Conservation (phyloP, 164 flowering plant genomes). For the Annona squamosa region DNA sequence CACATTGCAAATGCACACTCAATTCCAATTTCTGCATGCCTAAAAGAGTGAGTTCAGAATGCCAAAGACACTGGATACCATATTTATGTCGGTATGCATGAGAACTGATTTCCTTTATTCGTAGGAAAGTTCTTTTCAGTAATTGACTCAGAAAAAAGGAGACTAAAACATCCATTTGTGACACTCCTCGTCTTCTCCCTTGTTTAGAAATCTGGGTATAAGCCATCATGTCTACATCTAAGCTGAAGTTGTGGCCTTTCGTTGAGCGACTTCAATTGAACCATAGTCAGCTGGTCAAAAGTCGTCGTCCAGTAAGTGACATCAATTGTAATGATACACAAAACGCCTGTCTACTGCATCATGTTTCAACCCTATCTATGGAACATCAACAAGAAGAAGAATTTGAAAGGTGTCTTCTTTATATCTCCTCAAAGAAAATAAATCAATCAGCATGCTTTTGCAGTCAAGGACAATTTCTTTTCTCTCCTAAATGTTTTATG, state of each 20-base stretch:
- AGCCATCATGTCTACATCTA: not conserved
- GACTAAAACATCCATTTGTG: not conserved
- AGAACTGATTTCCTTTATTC: not conserved
- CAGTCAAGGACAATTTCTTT: not conserved
- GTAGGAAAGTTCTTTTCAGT: not conserved
- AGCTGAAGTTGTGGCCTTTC: not conserved
- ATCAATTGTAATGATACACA: not conserved
- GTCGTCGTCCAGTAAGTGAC: no score
- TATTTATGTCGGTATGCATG: not conserved
- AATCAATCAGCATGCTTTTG: not conserved
- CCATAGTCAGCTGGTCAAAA: no score
- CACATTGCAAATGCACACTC: not conserved
- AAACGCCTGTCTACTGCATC: not conserved
- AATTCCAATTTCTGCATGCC: not conserved
- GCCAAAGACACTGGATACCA: not conserved
- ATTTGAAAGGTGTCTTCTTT: not conserved
- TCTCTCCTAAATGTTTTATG: no score
- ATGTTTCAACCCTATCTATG: not conserved
- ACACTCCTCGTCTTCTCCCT: not conserved
- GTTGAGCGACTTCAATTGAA: not conserved
- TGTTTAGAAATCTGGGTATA: not conserved
- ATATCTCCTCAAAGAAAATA: not conserved
- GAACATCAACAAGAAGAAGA: not conserved
- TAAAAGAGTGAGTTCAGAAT: not conserved
- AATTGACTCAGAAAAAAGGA: not conserved